These are phyloP conservation scores for Ogataea wickerhamii DNA, from an alignment of 805 yeast genomes.

Conservation along the genomic window DNA sequence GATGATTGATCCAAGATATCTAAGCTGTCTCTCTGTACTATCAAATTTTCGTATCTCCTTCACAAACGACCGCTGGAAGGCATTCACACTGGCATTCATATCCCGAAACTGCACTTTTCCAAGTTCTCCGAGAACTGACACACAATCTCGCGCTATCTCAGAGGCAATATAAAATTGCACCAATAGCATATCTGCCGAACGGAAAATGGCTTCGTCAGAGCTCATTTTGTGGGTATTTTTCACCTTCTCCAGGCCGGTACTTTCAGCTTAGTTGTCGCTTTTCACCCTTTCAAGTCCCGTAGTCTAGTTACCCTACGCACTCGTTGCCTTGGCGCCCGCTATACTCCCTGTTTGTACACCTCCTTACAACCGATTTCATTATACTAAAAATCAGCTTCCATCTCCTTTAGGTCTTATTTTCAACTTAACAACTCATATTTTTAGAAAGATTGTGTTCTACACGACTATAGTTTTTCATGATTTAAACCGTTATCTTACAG, in stretches of 20 bases:
- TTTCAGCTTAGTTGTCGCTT: too few species aligned
- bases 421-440: slow-evolving; percentile 1
- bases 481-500: too few species aligned
- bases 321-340: too few species aligned
- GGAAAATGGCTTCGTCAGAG: slow-evolving; percentile 23
- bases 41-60: slow-evolving; percentile 81
- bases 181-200: slow-evolving; percentile 94
- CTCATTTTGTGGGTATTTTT: slow-evolving; percentile 12
- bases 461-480: too few species aligned
- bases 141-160: slow-evolving; percentile 83
- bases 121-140: slow-evolving; percentile 81
- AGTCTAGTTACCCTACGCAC: too few species aligned
- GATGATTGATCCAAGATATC: slow-evolving; percentile 50
- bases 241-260: too few species aligned
- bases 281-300: too few species aligned
- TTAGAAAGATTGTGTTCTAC: background rate
- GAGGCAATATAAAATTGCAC: slow-evolving; percentile 89
- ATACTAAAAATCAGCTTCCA: background rate
- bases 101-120: slow-evolving; percentile 88
- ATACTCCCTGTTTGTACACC: too few species aligned
- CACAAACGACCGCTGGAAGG: slow-evolving; percentile 89
- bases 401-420: background rate
- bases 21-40: slow-evolving; percentile 81
- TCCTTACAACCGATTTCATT: too few species aligned
- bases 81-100: slow-evolving; percentile 70